Evolutionary conservation across 2,329 filamentous ascomycete genomes (phyloP).

Genomic region (Niveomyces coronatus): DNA sequence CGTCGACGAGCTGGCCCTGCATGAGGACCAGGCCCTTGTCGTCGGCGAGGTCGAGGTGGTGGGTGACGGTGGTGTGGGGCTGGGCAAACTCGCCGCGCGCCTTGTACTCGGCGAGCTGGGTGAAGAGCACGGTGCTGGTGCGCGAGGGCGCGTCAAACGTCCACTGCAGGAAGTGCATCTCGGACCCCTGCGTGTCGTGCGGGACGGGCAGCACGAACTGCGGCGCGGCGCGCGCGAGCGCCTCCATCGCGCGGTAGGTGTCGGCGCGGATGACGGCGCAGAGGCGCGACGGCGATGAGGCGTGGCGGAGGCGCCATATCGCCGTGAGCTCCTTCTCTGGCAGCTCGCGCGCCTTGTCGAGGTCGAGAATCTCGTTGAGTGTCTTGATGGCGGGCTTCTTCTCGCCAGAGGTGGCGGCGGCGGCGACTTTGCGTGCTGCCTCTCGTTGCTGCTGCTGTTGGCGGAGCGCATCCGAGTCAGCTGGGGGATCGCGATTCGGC

Average conservation of each 20-base stretch:
- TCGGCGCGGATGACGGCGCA: slow-evolving; percentile 68
- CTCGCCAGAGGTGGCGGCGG: slow-evolving; percentile 14
- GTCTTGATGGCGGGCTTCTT: slow-evolving; percentile 31
- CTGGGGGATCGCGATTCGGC: slow-evolving; percentile 23
- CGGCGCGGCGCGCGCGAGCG: slow-evolving; percentile 62
- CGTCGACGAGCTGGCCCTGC: slow-evolving; percentile 69
- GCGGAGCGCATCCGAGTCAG: slow-evolving; percentile 15
- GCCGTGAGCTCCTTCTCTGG: slow-evolving; percentile 74
- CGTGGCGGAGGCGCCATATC: slow-evolving; percentile 85
- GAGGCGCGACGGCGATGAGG: slow-evolving; percentile 60
- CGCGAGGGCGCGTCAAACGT: slow-evolving; percentile 61
- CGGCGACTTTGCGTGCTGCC: slow-evolving; percentile 13
- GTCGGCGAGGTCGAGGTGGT: slow-evolving; percentile 70
- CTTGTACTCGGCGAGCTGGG: slow-evolving; percentile 88
- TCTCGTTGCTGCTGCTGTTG: slow-evolving; percentile 5
- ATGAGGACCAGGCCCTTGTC: slow-evolving; percentile 75
- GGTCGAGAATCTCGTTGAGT: slow-evolving; percentile 54
- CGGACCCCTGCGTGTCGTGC: slow-evolving; percentile 57
- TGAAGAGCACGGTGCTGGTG: slow-evolving; percentile 77
- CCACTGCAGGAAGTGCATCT: slow-evolving; percentile 97
- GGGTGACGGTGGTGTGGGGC: slow-evolving; percentile 89
- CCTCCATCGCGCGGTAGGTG: slow-evolving; percentile 64
- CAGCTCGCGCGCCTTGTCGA: slow-evolving; percentile 64
- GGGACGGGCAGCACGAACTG: slow-evolving; percentile 87
- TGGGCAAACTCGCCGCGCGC: slow-evolving; percentile 77